Evolutionary conservation across 306 rosid genomes (phyloP).

Genomic region (Dalbergia cochinchinensis): DNA sequence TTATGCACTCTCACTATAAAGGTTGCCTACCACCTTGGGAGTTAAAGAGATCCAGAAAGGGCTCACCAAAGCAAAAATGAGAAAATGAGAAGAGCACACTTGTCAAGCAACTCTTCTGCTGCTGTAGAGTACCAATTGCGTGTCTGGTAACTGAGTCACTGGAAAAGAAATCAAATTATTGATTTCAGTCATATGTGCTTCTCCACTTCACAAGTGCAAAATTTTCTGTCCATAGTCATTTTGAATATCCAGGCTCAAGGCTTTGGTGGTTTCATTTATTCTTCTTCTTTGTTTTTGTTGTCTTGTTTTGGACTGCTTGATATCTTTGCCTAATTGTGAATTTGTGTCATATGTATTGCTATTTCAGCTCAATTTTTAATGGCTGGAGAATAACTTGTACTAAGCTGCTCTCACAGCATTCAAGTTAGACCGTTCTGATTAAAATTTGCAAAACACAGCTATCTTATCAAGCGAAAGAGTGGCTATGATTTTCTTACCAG

Average conservation of each 20-base stretch:
- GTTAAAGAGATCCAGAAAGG: slow-evolving; percentile 66
- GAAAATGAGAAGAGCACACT: slow-evolving; percentile 51
- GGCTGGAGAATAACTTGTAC: slow-evolving; percentile 31
- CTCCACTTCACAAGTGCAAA: slow-evolving; percentile 21
- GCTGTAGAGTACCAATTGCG: slow-evolving; percentile 33
- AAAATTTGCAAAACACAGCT: slow-evolving; percentile 1
- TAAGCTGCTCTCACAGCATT: slow-evolving; percentile 4
- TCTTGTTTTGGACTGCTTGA: slow-evolving; percentile 37
- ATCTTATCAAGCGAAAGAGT: neutral
- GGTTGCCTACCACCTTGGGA: slow-evolving; percentile 91
- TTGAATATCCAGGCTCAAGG: slow-evolving; percentile 47
- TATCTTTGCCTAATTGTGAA: slow-evolving; percentile 49
- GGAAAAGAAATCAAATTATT: slow-evolving; percentile 36
- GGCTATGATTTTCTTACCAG: slow-evolving; percentile 3
- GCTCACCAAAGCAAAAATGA: slow-evolving; percentile 68
- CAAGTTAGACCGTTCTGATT: slow-evolving; percentile 4
- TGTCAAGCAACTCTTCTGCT: slow-evolving; percentile 41
- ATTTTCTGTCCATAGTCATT: slow-evolving; percentile 50
- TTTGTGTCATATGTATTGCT: slow-evolving; percentile 49
- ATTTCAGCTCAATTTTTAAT: slow-evolving; percentile 42
- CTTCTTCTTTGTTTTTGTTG: slow-evolving; percentile 16
- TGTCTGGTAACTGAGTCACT: slow-evolving; percentile 42
- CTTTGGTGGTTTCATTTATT: slow-evolving; percentile 10
- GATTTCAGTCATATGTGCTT: slow-evolving; percentile 34
- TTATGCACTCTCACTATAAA: slow-evolving; percentile 90